Evolutionary conservation across 2,329 filamentous ascomycete species (phyloP), one percentile per base, ranked within the genome.

Genomic region (Paraphaeosphaeria minitans): DNA sequence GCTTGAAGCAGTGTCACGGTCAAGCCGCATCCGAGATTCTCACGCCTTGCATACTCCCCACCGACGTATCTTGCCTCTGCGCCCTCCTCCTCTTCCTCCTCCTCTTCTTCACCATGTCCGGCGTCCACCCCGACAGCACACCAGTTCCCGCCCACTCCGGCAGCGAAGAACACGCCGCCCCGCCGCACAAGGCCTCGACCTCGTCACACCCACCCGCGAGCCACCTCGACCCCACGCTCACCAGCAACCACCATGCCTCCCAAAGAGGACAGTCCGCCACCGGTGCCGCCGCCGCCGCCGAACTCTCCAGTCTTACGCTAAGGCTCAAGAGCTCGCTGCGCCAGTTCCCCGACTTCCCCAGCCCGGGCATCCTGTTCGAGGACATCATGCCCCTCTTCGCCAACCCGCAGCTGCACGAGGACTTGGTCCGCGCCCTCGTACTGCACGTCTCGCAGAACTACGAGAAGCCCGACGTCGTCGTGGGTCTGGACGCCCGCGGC

Each of bases 301-400:
- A 87, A 85, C 72, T 75, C 72, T 60, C 73, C 71, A 58, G 69
- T 85, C 85, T 88, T 84, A 85, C 85, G 78, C 80, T 85, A 81
- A 89, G 77, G 80, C 84, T 93, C 83, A 84, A 88, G 75, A 79
- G 81, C 67, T 86, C 89, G 60, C 86, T 98, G 69, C 91, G 91
- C 79, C 89, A 93, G 78, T 96, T 92, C 81, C 87, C 88, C 73
- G 92, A 98, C 83, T 98, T 97, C 82, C 94, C 94, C 59, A 89
- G 90, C 66, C 88, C 90, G 47, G 94, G 95, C 77, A 94, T 99
- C 75, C 85, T 96, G 72, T 99, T 99, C 80, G 92, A 97, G 82
- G 95, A 99, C 77, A 98, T 99, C 80, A 89, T 99, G 79, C 95
- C 95, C 61, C 89, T 98, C 75, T 98, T 99, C 83, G 88, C 91